Conservation (phyloP, 2,329 filamentous ascomycete species). For the Venturia aucupariae region DNA sequence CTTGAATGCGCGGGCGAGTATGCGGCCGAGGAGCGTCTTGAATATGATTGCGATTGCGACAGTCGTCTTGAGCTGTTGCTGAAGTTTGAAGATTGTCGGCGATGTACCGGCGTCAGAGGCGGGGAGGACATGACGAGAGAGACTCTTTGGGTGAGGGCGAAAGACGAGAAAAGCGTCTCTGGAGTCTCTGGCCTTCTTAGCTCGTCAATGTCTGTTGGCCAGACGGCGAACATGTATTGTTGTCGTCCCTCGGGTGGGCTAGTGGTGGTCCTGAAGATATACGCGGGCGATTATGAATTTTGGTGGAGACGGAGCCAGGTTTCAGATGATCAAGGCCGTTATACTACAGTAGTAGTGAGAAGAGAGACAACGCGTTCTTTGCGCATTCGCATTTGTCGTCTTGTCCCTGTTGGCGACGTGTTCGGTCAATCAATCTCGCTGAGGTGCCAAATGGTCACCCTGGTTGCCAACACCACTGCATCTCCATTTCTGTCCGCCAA, state of each 20-base stretch:
- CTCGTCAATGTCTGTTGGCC: background rate
- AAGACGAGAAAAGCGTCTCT: background rate
- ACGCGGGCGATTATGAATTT: background rate
- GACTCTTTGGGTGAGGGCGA: background rate
- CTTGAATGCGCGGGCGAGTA: slow-evolving; percentile 12
- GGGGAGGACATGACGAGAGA: slow-evolving; percentile 10
- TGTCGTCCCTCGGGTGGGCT: background rate
- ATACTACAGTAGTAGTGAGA: background rate
- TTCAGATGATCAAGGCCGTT: background rate
- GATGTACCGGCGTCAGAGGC: slow-evolving; percentile 7
- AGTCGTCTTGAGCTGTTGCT: slow-evolving; percentile 8
- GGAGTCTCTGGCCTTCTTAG: background rate
- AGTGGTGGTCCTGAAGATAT: background rate
- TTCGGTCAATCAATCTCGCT: background rate
- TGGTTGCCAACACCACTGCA: background rate
- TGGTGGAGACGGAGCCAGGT: background rate
- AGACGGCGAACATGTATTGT: background rate
- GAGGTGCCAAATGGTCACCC: background rate
- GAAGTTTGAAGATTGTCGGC: slow-evolving; percentile 5
- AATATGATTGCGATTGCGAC: slow-evolving; percentile 8
- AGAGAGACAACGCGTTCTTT: background rate
- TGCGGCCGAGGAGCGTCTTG: slow-evolving; percentile 7
- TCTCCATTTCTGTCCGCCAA: background rate
- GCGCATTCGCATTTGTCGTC: background rate
- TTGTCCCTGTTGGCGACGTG: background rate